Conservation (phyloP, 768 basidiomycete species). For the Amanita molliuscula region DNA sequence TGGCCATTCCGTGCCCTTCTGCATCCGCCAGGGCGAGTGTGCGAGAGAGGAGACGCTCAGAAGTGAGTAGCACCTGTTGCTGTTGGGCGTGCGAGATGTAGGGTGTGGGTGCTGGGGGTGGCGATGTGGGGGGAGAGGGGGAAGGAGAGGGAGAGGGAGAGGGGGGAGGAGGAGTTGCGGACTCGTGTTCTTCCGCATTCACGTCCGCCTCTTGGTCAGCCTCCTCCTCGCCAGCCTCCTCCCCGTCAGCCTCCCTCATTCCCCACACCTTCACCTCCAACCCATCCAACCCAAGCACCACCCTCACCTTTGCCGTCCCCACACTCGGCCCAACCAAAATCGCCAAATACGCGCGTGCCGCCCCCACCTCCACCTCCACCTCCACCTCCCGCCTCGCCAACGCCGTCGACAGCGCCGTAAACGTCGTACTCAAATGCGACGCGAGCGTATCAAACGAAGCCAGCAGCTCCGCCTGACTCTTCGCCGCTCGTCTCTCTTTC, state of each 20-base stretch:
- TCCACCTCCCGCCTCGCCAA: slow-evolving; percentile 24
- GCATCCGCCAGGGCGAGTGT: slow-evolving; percentile 21
- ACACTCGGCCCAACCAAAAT: slow-evolving; percentile 60
- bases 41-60: slow-evolving; percentile 25
- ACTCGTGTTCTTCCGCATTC: slow-evolving; percentile 18
- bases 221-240: background rate
- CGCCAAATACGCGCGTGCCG: slow-evolving; percentile 39
- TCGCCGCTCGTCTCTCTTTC: slow-evolving; percentile 32
- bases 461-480: slow-evolving; percentile 52
- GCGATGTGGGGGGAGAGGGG: slow-evolving; percentile 8
- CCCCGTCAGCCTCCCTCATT: slow-evolving; percentile 16
- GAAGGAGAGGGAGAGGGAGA: slow-evolving; percentile 1
- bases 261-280: slow-evolving; percentile 42
- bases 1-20: slow-evolving; percentile 18
- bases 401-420: slow-evolving; percentile 61
- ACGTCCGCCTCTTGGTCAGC: slow-evolving; percentile 4
- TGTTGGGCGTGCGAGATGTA: slow-evolving; percentile 14
- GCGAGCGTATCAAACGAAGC: slow-evolving; percentile 59
- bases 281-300: slow-evolving; percentile 56
- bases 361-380: slow-evolving; percentile 3
- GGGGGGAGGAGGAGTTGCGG: slow-evolving; percentile 9
- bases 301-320: slow-evolving; percentile 47
- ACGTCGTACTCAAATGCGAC: slow-evolving; percentile 68
- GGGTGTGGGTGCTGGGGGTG: slow-evolving; percentile 9
- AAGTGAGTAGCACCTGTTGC: slow-evolving; percentile 17